Base-by-base conservation (phyloP, 23 red algal genomes). In the Chondrus crispus region DNA sequence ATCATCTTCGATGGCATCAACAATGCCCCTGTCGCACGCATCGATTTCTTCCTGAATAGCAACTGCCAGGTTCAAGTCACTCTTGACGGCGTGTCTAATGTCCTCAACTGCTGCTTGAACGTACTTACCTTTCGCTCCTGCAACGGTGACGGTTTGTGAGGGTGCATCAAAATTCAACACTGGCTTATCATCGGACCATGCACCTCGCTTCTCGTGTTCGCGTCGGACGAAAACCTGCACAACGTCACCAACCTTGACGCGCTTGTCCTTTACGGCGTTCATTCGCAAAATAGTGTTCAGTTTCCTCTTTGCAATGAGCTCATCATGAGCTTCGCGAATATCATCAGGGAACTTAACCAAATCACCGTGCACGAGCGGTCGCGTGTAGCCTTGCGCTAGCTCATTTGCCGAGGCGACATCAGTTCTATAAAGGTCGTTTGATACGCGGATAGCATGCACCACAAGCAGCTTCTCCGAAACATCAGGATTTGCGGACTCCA, bases 361-460 rank as follows among this genome's bases (percentile, higher is more conserved):
- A 38, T 24, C 5, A 5, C 39, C 37, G 11, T 4, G 37, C 37
- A 76, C 28, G 14, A 64, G 24, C 33, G 28, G 71, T 38, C 71
- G 33, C 7, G 71, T 76, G 24, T 76, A 76, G 24, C 71, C 71
- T 37, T 76, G 33, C 24, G 71, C 24, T 38, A 76, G 19, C 39
- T 76, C 7, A 46, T 76, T 43, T 42, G 71, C 71, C 7, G 39
- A 76, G 4, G 44, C 44, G 11, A 76, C 5, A 37, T 48, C 44
- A 38, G 33, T 76, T 76, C 71, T 20, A 76, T 76, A 76, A 7
- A 76, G 19, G 19, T 76, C 71, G 7, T 76, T 76, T 28, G 71
- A 76, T 22, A 76, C 44, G 11, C 71, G 37, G 4, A 76, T 24
- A 26, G 71, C 71, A 24, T 57, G 52, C n/a, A n/a, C n/a, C n/a